These are phyloP conservation scores for Dissoconium aciculare DNA, from an alignment of 2,329 filamentous ascomycete genomes.

Conservation along the genomic window DNA sequence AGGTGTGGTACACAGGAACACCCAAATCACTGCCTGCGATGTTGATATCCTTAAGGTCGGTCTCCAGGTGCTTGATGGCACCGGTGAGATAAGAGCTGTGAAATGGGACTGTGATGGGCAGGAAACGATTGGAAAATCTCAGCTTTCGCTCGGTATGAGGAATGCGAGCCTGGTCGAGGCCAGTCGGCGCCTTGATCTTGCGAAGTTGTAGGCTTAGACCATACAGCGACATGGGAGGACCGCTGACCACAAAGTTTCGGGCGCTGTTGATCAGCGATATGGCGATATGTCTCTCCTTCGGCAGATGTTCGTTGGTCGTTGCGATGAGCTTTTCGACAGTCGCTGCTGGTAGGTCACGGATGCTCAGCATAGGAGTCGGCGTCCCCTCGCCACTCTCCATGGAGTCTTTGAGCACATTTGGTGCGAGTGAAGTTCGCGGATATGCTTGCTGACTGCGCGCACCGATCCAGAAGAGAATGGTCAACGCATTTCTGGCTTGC, in stretches of 20 bases:
- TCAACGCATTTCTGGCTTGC: slow-evolving; percentile 64
- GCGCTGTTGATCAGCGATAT: slow-evolving; percentile 96
- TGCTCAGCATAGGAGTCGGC: slow-evolving; percentile 94
- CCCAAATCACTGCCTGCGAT: slow-evolving; percentile 60
- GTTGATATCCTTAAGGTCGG: slow-evolving; percentile 69
- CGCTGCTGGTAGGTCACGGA: slow-evolving; percentile 74
- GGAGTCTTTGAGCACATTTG: slow-evolving; percentile 80
- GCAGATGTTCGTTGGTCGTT: slow-evolving; percentile 90
- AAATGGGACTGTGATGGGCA: slow-evolving; percentile 95
- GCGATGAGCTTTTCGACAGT: slow-evolving; percentile 95
- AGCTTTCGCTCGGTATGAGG: slow-evolving; percentile 93
- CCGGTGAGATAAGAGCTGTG: slow-evolving; percentile 86
- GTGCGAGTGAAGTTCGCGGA: slow-evolving; percentile 83
- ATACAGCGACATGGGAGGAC: slow-evolving; percentile 87
- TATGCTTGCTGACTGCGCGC: slow-evolving; percentile 94
- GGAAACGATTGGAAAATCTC: slow-evolving; percentile 89
- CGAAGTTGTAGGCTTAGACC: slow-evolving; percentile 88
- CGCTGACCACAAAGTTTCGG: slow-evolving; percentile 90
- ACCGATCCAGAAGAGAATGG: slow-evolving; percentile 97
- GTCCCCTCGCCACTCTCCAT: slow-evolving; percentile 87
- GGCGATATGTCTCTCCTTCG: slow-evolving; percentile 78
- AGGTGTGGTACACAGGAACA: slow-evolving; percentile 81
- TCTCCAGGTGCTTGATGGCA: slow-evolving; percentile 67
- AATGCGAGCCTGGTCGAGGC: slow-evolving; percentile 84
- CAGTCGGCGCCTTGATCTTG: slow-evolving; percentile 96